Base-by-base conservation (phyloP, 192 early-diverging fungal species). In the Coemansia brasiliensis region DNA sequence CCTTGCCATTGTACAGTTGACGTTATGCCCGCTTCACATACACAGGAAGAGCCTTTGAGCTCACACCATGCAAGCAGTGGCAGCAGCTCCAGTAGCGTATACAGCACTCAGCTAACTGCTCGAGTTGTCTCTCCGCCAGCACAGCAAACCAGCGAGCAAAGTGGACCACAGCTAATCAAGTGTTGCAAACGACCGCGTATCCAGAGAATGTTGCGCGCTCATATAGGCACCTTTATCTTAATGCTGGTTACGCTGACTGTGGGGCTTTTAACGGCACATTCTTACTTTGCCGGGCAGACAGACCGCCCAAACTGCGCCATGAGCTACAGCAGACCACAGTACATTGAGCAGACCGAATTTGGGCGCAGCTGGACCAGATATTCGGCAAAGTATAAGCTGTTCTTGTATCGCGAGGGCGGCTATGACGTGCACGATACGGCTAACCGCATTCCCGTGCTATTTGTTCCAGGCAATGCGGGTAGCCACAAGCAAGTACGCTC, bases 381-480 rank as follows among this genome's bases (percentile, higher is more conserved):
- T 48, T 82, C 90, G 7, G 78, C 79, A 26, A 92, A 92, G 60
- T 94, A 94, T 80, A 74, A 65, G 22, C 72, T 94, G 4, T 84
- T 89, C 59, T 58, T 92, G 49, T 94, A 93, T 60, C 66, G 90
- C 60, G 87, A 94, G 65, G 72, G 80, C 52, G 82, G 83, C 48
- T 61, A 66, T 29, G 79, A 64, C 26, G 80, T 32, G 1, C 41
- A 45, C 24, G 54, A 76, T 45, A 37, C 72, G 39, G 85, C 86
- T 20, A 81, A 67, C 16, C 88, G 92, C 32, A 82, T 93, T 21
- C 96, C 96, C 2, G 86, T 92, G 0, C 79, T 98, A 11, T 98
- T 98, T 79, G 86, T 98, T 32, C 96, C 93, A 3, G 96, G 96
- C 0, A 92, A 97, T 57, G 92, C 94, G 21, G 96, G 96, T 15